Conservation (phyloP, 768 basidiomycete species). For the Boletus tomentosulus region DNA sequence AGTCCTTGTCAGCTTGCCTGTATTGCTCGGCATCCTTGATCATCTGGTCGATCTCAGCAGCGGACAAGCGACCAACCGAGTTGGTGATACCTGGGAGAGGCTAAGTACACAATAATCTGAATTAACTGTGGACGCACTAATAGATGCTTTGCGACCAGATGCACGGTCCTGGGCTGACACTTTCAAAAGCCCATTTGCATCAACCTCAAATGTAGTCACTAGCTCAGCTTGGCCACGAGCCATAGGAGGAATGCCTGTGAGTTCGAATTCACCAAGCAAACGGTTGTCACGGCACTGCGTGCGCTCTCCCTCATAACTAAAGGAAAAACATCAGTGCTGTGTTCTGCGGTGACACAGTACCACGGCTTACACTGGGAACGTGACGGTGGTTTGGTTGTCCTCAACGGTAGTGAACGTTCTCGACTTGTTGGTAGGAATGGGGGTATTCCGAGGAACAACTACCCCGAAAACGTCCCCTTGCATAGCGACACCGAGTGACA, state of each 20-base stretch:
- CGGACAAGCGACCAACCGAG: constrained; percentile 97
- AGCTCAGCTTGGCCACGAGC: constrained; percentile 99
- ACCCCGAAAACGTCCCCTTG: constrained; percentile 99
- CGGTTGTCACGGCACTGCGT: constrained; percentile 99
- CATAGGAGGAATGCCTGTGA: constrained; percentile 98
- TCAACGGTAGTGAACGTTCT: constrained; percentile 99
- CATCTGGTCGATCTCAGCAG: constrained; percentile 99
- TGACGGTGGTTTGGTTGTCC: constrained; percentile 99
- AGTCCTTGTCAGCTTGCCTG: constrained; percentile 96
- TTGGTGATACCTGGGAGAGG: constrained; percentile 79
- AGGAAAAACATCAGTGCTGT: constrained; percentile 8
- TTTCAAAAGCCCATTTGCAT: constrained; percentile 98
- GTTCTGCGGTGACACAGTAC: neutral
- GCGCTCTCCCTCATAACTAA: constrained; percentile 96
- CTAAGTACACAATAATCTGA: constrained; percentile 1
- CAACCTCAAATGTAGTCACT: constrained; percentile 98
- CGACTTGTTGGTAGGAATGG: constrained; percentile 99
- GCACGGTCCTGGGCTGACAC: constrained; percentile 98
- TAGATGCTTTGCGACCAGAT: constrained; percentile 98
- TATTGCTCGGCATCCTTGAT: constrained; percentile 98
- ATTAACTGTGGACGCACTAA: constrained; percentile 54
- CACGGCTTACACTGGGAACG: constrained; percentile 87
- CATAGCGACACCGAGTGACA: constrained; percentile 99
- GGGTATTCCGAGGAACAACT: constrained; percentile 98
- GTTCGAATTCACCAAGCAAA: constrained; percentile 98